Evolutionary conservation across 257 asterid genomes (phyloP), one percentile per base, ranked within the genome.

Genomic region (Nicotiana otophora): DNA sequence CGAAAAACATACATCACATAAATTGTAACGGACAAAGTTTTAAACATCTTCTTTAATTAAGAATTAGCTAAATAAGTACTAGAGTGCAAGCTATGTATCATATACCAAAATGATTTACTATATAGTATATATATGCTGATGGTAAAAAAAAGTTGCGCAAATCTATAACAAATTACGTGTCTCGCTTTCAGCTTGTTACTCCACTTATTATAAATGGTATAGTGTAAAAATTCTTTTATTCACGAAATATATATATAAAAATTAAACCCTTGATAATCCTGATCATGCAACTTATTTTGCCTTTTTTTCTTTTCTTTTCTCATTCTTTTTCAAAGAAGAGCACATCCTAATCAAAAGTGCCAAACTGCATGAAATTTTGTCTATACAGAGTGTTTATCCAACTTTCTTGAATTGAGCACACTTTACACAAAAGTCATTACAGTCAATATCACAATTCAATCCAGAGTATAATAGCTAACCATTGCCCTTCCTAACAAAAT

Each of bases 401-500:
- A 72, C 34, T 48, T 48, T 46, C 61, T 74, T 48, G 23, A 74
- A 72, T 26, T 53, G 36, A 46, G 61, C 23, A 72, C 79, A 46
- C 61, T 72, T 23, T 1, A 15, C 42, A 75, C 80, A 51, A 75
- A 7, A 74, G 63, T 51, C 80, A 51, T 51, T 75, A 75, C 9
- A 8, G 14, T 36, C 28, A 58, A 28, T 51, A 51, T 48, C 80
- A 75, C 46, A 75, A 26, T 75, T 51, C 63, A 75, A 51, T 75
- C 63, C 46, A 75, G 26, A 26, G 63, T 23, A 7, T 26, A 26
- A 75, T 2, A 75, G 26, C 63, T 75, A 51, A 39, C 23, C 82
- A 79, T 61, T 79, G 39, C 62, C 48, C 75, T 60, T 48, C 72
- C 69, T 61, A 58, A 34, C 74, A 42, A 53, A 81, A 42, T 74